Evolutionary conservation across 257 asterid species (phyloP), one percentile per base, ranked within the genome.

Genomic region (Schizonepeta tenuifolia): DNA sequence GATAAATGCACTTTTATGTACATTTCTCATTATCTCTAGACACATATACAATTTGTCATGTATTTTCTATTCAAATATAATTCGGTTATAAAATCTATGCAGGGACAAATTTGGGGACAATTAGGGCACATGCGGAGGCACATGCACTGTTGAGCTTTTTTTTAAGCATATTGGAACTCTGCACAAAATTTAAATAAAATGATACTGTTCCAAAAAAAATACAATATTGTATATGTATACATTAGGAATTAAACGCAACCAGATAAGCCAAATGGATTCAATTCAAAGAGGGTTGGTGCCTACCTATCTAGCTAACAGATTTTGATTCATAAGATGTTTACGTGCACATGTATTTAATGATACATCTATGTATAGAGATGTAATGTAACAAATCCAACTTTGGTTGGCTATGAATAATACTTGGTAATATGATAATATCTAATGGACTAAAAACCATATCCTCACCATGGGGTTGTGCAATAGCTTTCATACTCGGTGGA

Each of bases 91-190:
- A 24, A 24, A 24, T 24, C 26, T 1, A 24, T 0, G 0, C 7
- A 12, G 14, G 3, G 2, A 15, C 26, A 71, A 41, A 58, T 17
- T 26, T 50, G 6, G 49, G 76, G 58, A 53, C 44, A 59, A 24
- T 24, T 31, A 46, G 67, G 54, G 62, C 75, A 75, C 78, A 70
- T 66, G 80, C 51, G 0, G 14, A 12, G 36, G 70, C 85, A 77
- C 85, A 71, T 77, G 80, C 43, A 65, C 63, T 51, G 75, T 43
- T 61, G 53, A 46, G 61, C 71, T 81, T 81, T 77, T 77, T 47
- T 36, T 21, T 61, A 51, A 59, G 24, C 44, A 7, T 57, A 50
- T 66, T 41, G 65, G 56, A 43, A 57, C 35, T 26, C 46, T 70
- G 46, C 24, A 70, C 55, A 50, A 55, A 43, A 24, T n/a, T n/a